Conservation (phyloP, 1,284 basidiomycete species). For the Meripilus lineatus region DNA sequence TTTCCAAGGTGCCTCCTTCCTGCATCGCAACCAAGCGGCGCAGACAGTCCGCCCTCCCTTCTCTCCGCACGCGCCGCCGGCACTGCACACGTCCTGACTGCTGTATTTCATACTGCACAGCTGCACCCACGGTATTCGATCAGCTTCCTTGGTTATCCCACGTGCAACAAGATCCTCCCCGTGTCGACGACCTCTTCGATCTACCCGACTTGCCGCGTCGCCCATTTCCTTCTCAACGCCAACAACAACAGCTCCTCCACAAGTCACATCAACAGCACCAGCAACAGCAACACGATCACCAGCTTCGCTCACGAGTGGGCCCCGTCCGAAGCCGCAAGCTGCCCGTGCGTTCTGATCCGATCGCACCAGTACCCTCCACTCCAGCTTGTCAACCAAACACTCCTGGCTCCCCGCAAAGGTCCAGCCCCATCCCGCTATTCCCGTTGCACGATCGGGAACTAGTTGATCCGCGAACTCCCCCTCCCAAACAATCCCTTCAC, state of each 20-base stretch:
- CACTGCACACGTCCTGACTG: slow-evolving; percentile 24
- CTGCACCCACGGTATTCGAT: slow-evolving; percentile 23
- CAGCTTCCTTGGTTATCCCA: slow-evolving; percentile 28
- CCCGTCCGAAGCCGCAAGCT: slow-evolving; percentile 26
- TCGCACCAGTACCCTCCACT: slow-evolving; percentile 8
- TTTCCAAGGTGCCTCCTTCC: slow-evolving; percentile 44
- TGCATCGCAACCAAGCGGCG: slow-evolving; percentile 28
- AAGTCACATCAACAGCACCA: slow-evolving; percentile 25
- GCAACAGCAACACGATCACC: slow-evolving; percentile 9
- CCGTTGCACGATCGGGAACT: slow-evolving; percentile 12
- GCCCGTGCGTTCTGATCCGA: slow-evolving; percentile 19
- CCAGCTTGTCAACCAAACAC: slow-evolving; percentile 5
- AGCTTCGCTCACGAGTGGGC: slow-evolving; percentile 15
- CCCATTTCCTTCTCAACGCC: too few relatives aligned
- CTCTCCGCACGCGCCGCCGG: slow-evolving; percentile 24
- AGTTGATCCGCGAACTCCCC: slow-evolving; percentile 22
- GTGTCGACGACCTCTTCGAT: slow-evolving; percentile 21
- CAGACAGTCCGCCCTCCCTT: slow-evolving; percentile 17
- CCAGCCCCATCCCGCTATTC: slow-evolving; percentile 10
- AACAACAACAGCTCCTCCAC: too few relatives aligned
- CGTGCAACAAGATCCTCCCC: slow-evolving; percentile 19
- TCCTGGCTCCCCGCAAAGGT: slow-evolving; percentile 5
- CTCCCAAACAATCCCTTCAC: slow-evolving; percentile 17
- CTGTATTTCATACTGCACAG: slow-evolving; percentile 15
- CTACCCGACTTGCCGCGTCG: slow-evolving; percentile 28